Evolutionary conservation across 176 grass and related monocot genomes (phyloP).

Genomic region (maize (Zea mays)): Zm-B73-REFERENCE-NAM-5.0 NC_050104.1:116220001-116220500

Average conservation of each 20-base stretch:
- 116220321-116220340: slow-evolving; percentile 63
- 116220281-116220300: slow-evolving; percentile 62
- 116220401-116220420: not conserved
- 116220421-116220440: not conserved
- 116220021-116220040: slow-evolving; percentile 74
- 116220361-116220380: slow-evolving; percentile 71
- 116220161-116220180: not conserved
- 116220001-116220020: not conserved
- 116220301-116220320: slow-evolving; percentile 47
- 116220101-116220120: slow-evolving; percentile 96
- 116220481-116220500: slow-evolving; percentile 61
- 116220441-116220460: too few species aligned
- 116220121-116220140: slow-evolving; percentile 71
- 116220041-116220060: slow-evolving; percentile 98
- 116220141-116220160: slow-evolving; percentile 94
- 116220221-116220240: slow-evolving; percentile 47
- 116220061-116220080: slow-evolving; percentile 77
- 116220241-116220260: slow-evolving; percentile 74
- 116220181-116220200: not conserved
- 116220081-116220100: slow-evolving; percentile 91
- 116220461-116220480: not conserved
- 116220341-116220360: slow-evolving; percentile 52
- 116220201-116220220: not conserved
- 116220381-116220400: too few species aligned
- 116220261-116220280: slow-evolving; percentile 89